phyloP scores from a whole-genome alignment of 352 stramenopile genomes.

The Globisporangium emineosum region DNA sequence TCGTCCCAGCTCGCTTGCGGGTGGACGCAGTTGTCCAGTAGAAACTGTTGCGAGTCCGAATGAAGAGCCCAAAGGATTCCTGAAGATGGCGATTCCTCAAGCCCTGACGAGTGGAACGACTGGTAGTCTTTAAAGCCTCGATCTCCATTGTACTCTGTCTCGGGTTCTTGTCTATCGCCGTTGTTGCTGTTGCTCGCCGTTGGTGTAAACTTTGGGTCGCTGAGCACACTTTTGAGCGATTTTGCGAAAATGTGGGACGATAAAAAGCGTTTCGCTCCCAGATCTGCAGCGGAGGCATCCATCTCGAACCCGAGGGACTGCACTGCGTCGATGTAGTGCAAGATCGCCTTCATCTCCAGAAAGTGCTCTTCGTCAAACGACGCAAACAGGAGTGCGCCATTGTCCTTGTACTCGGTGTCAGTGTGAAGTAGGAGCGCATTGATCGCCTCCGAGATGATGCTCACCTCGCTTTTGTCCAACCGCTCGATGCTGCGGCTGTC shows the following conservation, averaged over 20 bases:
- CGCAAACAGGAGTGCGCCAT: slow-evolving; percentile 54
- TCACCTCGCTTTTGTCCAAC: slow-evolving; percentile 21
- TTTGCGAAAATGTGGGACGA: slow-evolving; percentile 65
- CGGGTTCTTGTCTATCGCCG: slow-evolving; percentile 16
- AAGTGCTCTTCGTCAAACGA: slow-evolving; percentile 67
- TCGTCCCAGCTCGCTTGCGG: slow-evolving; percentile 61
- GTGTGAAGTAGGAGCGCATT: slow-evolving; percentile 29
- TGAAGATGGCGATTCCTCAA: slow-evolving; percentile 65
- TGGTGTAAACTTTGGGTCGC: slow-evolving; percentile 19
- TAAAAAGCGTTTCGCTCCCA: slow-evolving; percentile 74
- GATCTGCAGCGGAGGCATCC: slow-evolving; percentile 68
- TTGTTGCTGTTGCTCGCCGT: slow-evolving; percentile 11
- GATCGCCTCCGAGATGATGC: slow-evolving; percentile 29
- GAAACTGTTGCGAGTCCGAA: slow-evolving; percentile 75
- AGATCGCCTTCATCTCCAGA: slow-evolving; percentile 66
- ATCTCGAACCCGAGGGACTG: slow-evolving; percentile 77
- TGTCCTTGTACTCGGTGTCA: slow-evolving; percentile 18
- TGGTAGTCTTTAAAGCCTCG: not conserved
- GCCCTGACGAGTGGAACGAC: slow-evolving; percentile 11
- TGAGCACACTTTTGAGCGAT: slow-evolving; percentile 48
- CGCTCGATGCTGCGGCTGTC: not conserved
- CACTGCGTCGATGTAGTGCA: slow-evolving; percentile 63
- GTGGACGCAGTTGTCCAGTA: slow-evolving; percentile 65
- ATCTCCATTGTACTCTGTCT: slow-evolving; percentile 4
- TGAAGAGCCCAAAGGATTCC: slow-evolving; percentile 79